These are phyloP conservation scores for Fusarium cyanostomum DNA, from an alignment of 2,329 filamentous ascomycete genomes.

Conservation along the genomic window DNA sequence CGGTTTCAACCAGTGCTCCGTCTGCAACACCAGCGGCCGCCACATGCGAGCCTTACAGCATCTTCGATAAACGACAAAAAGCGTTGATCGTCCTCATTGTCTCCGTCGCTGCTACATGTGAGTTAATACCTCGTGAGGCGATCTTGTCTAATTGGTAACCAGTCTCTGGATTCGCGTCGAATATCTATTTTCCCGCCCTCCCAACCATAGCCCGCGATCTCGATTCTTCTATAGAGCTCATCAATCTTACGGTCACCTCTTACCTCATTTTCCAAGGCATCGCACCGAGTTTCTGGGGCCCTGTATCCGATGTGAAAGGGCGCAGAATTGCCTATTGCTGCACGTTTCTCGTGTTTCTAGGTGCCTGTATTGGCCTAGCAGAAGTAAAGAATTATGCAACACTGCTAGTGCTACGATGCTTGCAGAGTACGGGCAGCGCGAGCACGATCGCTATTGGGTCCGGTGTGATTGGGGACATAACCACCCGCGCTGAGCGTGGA, in stretches of 20 bases:
- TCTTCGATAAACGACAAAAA: slow-evolving; percentile 61
- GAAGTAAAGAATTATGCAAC: slow-evolving; percentile 54
- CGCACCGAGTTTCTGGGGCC: slow-evolving; percentile 61
- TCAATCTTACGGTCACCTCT: slow-evolving; percentile 57
- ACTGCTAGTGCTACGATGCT: slow-evolving; percentile 55
- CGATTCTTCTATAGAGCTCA: slow-evolving; percentile 49
- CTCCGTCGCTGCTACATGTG: slow-evolving; percentile 62
- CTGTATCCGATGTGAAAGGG: slow-evolving; percentile 58
- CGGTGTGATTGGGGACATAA: slow-evolving; percentile 47
- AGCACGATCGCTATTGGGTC: slow-evolving; percentile 48
- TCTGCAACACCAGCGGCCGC: not conserved
- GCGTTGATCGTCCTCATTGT: slow-evolving; percentile 57
- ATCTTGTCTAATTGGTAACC: slow-evolving; percentile 1
- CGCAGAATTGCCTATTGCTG: slow-evolving; percentile 56
- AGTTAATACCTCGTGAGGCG: slow-evolving; percentile 10
- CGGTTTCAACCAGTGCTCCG: not conserved
- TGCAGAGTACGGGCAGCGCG: slow-evolving; percentile 60
- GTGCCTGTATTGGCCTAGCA: slow-evolving; percentile 57
- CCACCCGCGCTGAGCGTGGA: slow-evolving; percentile 42
- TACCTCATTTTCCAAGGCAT: slow-evolving; percentile 65
- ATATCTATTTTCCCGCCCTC: slow-evolving; percentile 62
- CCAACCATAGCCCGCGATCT: slow-evolving; percentile 55
- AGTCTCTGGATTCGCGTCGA: slow-evolving; percentile 54
- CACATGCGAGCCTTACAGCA: slow-evolving; percentile 59
- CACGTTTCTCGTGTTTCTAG: slow-evolving; percentile 58